Base-by-base conservation (phyloP, 805 yeast species). In the Kuraishia floccosa region DNA sequence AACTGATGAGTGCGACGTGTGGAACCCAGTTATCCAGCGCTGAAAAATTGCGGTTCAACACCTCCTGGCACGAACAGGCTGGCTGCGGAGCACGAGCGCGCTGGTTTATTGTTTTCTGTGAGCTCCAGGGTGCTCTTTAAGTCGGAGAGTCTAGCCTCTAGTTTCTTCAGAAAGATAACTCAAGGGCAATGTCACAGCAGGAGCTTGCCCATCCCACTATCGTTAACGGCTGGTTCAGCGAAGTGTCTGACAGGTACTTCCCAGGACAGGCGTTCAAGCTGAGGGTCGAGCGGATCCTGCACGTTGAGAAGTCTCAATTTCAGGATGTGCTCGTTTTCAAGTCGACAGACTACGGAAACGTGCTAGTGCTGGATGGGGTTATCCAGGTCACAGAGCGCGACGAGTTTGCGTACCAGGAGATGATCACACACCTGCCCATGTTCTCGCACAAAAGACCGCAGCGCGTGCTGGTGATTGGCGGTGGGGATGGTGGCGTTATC, bases 241-340 rank as follows among this genome's bases (percentile, higher is more conserved):
- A 89, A 60, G 68, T 82, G 55, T 82, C 94, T 43, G 84, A 87
- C 57, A 83, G 94, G 52, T 81, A 85, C 84, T 89, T 96, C 94
- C 97, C 98, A 19, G 98, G 98, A 42, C 95, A 87, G 68, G 97
- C 96, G 44, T 78, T 91, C 91, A 72, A 86, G 31, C 67, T 89
- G 44, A 72, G 76, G 41, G 97, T 89, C 35, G 85, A 89, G 43
- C 76, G 86, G 57, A 72, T 89, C 32, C 68, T 89, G 42, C 86
- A 82, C 60, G 80, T 72, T 39, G 94, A 80, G 55, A 70, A 78
- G 57, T 83, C 96, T 37, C 71, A 77, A 57, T 89, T 81, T 59
- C 98, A 89, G 65, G 97, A 89, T 50, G 87, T 89, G 13, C 65
- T 89, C 35, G 91, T 91, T 32, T 91, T 89, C 65, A 83, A 87